Evolutionary conservation across 2,329 filamentous ascomycete species (phyloP), one percentile per base, ranked within the genome.

Genomic region (Trichoderma sp.): DNA sequence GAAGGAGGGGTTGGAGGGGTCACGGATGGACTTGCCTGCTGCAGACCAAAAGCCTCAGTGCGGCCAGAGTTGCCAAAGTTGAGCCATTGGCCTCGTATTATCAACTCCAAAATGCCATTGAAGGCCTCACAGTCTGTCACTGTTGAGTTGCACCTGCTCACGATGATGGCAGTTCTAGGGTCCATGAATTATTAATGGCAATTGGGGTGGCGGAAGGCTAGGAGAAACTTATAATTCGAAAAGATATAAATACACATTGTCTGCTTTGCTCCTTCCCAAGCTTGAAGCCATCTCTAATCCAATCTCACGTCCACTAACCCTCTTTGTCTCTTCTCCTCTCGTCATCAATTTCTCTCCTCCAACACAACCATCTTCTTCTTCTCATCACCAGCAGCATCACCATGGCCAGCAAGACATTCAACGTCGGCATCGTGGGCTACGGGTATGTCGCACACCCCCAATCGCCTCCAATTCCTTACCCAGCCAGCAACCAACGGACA

Each of bases 391-490:
- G 6, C 57, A 41, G 14, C 34, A 43, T 3, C 50, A 19, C 7
- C 19, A 78, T 78, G 76, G 68, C 73, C 28, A 70, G 68, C 66
- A 80, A 79, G 69, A 74, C 74, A 19, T 80, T 80, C 75, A 83
- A 83, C 68, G 81, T 84, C 19, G 82, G 82, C 63, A 73, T 84
- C 52, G 76, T 84, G 15, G 82, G 82, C 70, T 84, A 84, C 67
- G 82, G 82, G 82, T 83, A 74, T 73, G 78, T 67, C 15, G 26
- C 50, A 39, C 21, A 21, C 6, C 50, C n/a, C 39, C 45, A 58
- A 54, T 34, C 44, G 17, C 5, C 34, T 14, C 17, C 7, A 58
- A 24, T 21, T 56, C 52, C 57, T 64, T 56, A 50, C 26, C 70
- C 68, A 21, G 67, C 67, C 26, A 34, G 1, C 28, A 41, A 14